Evolutionary conservation across 768 basidiomycete genomes (phyloP).

Genomic region (Dentipellis sp.): DNA sequence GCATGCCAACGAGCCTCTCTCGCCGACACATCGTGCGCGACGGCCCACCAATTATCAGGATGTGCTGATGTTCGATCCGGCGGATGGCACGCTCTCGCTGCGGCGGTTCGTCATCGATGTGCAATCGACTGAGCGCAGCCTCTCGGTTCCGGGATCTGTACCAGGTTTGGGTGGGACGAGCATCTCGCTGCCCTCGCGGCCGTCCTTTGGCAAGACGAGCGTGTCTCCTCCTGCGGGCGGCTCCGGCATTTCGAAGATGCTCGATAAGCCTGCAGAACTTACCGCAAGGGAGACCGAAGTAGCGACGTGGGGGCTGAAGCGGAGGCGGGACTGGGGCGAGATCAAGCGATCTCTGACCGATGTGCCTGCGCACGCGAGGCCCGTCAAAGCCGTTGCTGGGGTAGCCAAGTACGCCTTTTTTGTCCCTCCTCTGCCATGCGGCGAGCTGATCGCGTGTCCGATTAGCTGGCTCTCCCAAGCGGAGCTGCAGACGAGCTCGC

Average conservation of each 20-base stretch:
- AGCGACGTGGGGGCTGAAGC: constrained; percentile 58
- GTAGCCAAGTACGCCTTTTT: background rate
- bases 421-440: too few relatives aligned
- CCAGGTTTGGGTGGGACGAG: constrained; percentile 37
- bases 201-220: constrained; percentile 31
- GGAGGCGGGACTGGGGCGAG: constrained; percentile 43
- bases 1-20: constrained; percentile 17
- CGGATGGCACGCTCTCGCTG: constrained; percentile 44
- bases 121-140: constrained; percentile 15
- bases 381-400: constrained; percentile 1
- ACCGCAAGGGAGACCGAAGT: constrained; percentile 32
- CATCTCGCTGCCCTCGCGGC: constrained; percentile 50
- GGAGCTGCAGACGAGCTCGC: constrained; percentile 70
- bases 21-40: constrained; percentile 16
- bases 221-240: constrained; percentile 18
- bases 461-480: constrained; percentile 66
- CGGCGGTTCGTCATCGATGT: constrained; percentile 42
- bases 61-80: constrained; percentile 57
- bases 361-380: background rate
- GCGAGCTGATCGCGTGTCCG: background rate
- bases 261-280: constrained; percentile 27
- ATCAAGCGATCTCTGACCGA: constrained; percentile 29
- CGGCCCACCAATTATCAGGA: constrained; percentile 50
- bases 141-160: constrained; percentile 19
- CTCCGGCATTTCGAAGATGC: constrained; percentile 28